Percentiles rank a stretch among this genome's conserved stretches.
Evolutionary conservation across 164 flowering plant genomes (phyloP).

Genomic region (Chloranthus sessilifolius): DNA sequence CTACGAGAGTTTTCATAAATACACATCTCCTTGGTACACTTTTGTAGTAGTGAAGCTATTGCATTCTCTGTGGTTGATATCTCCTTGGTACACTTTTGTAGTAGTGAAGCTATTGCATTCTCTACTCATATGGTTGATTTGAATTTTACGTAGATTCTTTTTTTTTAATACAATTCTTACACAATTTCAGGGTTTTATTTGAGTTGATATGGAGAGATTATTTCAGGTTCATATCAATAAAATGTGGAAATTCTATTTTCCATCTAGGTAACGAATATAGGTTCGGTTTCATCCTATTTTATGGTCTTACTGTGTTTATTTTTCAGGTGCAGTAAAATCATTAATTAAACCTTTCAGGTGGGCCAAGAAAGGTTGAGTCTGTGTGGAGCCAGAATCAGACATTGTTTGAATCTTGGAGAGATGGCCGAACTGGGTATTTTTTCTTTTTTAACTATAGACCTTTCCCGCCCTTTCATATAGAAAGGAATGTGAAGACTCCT

Average conservation of each 20-base stretch:
- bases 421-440: slow-evolving; percentile 78
- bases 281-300: no score
- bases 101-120: no score
- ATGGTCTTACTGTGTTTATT: background rate
- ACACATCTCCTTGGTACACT: no score
- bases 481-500: no score
- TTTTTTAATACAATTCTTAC: background rate
- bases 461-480: no score
- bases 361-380: slow-evolving; percentile 63
- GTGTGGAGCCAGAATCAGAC: slow-evolving; percentile 73
- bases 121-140: background rate
- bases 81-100: no score
- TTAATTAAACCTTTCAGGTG: slow-evolving; percentile 40
- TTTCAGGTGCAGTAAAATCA: no score
- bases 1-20: no score
- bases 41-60: no score
- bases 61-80: no score
- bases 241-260: slow-evolving; percentile 73
- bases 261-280: slow-evolving; percentile 79
- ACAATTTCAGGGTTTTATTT: slow-evolving; percentile 73
- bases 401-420: slow-evolving; percentile 77
- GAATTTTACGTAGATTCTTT: background rate
- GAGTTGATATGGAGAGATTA: slow-evolving; percentile 96
- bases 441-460: background rate
- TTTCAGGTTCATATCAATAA: slow-evolving; percentile 80